Conservation (phyloP, 768 basidiomycete species). For the Sutorius australiensis region DNA sequence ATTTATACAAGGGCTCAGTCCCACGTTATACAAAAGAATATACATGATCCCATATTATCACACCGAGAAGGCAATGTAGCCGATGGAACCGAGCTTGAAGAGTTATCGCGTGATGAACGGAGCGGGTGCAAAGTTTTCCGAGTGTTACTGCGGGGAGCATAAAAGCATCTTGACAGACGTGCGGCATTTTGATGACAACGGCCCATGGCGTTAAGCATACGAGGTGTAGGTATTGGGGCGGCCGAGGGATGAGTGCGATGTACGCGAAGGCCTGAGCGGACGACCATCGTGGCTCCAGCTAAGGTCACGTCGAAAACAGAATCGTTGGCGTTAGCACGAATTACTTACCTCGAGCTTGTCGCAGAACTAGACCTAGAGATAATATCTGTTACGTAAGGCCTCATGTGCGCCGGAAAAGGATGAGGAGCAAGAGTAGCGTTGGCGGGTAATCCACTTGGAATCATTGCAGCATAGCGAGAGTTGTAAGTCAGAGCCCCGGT, state of each 20-base stretch:
- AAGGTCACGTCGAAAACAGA: constrained; percentile 6
- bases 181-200: constrained; percentile 1
- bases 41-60: constrained; percentile 31
- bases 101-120: constrained; percentile 19
- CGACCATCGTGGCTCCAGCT: constrained; percentile 32
- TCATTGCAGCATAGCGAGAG: constrained; percentile 1
- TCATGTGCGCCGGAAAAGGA: constrained; percentile 15
- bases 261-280: constrained; percentile 13
- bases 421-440: constrained; percentile 27
- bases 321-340: not conserved
- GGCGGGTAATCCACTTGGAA: constrained; percentile 17
- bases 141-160: constrained; percentile 8
- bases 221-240: constrained; percentile 18
- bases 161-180: constrained; percentile 16
- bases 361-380: constrained; percentile 34
- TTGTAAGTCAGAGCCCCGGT: constrained; percentile 4
- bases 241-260: constrained; percentile 12
- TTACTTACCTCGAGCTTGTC: constrained; percentile 32
- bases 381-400: constrained; percentile 14
- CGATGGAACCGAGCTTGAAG: constrained; percentile 5
- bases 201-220: constrained; percentile 17
- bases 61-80: constrained; percentile 15
- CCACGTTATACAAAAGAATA: constrained; percentile 30
- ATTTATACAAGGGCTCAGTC: constrained; percentile 22
- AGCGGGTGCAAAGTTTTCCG: constrained; percentile 6